phyloP scores from a whole-genome alignment of 495 filamentous ascomycete genomes.

The Alectoria sarmentosa region DNA sequence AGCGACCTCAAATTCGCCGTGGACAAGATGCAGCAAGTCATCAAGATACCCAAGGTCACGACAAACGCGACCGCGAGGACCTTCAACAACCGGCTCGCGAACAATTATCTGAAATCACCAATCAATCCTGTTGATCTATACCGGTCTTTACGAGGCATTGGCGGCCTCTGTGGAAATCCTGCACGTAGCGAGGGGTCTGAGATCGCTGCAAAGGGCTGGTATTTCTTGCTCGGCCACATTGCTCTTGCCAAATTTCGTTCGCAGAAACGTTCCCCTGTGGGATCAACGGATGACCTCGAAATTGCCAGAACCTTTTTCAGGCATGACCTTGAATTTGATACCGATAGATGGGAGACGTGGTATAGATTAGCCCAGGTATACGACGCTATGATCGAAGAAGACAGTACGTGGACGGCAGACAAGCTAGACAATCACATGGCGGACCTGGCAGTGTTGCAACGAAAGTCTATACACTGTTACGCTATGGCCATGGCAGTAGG shows the following conservation, averaged over 20 bases:
- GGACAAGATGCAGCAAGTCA: slow-evolving; percentile 77
- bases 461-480: slow-evolving; percentile 86
- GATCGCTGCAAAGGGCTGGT: slow-evolving; percentile 82
- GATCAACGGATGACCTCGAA: slow-evolving; percentile 78
- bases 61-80: slow-evolving; percentile 51
- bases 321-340: slow-evolving; percentile 77
- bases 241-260: slow-evolving; percentile 81
- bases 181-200: slow-evolving; percentile 45
- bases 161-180: slow-evolving; percentile 49
- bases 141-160: slow-evolving; percentile 66
- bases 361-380: slow-evolving; percentile 88
- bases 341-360: slow-evolving; percentile 92
- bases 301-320: slow-evolving; percentile 75
- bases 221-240: slow-evolving; percentile 83
- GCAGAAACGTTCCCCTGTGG: slow-evolving; percentile 68
- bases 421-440: slow-evolving; percentile 80
- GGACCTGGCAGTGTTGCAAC: slow-evolving; percentile 69
- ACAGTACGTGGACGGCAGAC: slow-evolving; percentile 89
- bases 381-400: slow-evolving; percentile 85
- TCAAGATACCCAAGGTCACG: slow-evolving; percentile 53
- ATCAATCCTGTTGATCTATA: slow-evolving; percentile 79
- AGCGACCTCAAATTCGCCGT: slow-evolving; percentile 81
- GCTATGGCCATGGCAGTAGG: slow-evolving; percentile 78
- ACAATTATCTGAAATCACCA: slow-evolving; percentile 66
- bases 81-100: slow-evolving; percentile 69